phyloP scores from a whole-genome alignment of 2,329 filamentous ascomycete species.

The Hypoxylon sp. region DNA sequence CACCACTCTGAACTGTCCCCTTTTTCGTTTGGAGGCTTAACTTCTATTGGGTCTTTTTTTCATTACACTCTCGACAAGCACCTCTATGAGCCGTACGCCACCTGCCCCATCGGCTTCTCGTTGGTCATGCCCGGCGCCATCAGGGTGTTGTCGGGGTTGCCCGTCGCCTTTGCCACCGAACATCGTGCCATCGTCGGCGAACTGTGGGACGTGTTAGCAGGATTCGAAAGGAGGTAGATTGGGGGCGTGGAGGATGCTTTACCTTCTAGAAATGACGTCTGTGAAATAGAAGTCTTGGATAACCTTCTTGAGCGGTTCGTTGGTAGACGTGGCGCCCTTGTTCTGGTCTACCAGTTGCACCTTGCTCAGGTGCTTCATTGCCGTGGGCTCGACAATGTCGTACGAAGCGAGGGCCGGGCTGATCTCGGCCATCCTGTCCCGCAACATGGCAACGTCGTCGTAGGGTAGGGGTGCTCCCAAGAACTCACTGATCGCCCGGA shows the following conservation, averaged over 20 bases:
- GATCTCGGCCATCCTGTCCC: constrained; percentile 95
- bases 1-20: constrained; percentile 6
- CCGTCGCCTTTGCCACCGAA: constrained; percentile 87
- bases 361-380: constrained; percentile 80
- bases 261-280: constrained; percentile 96
- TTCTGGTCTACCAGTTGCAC: constrained; percentile 96
- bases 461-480: constrained; percentile 87
- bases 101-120: constrained; percentile 67
- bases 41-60: constrained; percentile 31
- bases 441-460: constrained; percentile 86
- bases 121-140: constrained; percentile 76
- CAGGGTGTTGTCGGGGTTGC: constrained; percentile 79
- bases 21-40: constrained; percentile 18
- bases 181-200: constrained; percentile 98
- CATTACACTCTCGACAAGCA: constrained; percentile 9
- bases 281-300: constrained; percentile 99
- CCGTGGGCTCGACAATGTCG: constrained; percentile 85
- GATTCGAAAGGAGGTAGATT: constrained; percentile 19
- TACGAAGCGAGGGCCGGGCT: constrained; percentile 89
- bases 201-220: constrained; percentile 56
- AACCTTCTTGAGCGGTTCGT: constrained; percentile 79
- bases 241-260: constrained; percentile 38
- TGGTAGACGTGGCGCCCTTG: constrained; percentile 80
- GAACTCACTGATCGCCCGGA: constrained; percentile 92
- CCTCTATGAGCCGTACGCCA: constrained; percentile 64